phyloP scores from a whole-genome alignment of 2,329 filamentous ascomycete species.

The Cylindrodendrum hubeiense region DNA sequence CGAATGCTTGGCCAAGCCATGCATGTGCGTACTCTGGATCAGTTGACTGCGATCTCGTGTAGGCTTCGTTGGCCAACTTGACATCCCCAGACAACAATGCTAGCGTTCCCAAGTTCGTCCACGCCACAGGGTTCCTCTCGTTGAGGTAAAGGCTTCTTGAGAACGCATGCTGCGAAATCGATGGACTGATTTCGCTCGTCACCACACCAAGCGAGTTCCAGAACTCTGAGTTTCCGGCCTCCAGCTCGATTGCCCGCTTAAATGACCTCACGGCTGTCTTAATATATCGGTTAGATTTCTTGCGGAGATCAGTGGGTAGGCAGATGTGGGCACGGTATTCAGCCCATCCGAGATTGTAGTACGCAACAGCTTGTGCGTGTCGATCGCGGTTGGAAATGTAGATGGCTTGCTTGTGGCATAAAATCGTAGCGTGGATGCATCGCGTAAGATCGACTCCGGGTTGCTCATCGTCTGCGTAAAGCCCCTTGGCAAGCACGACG shows the following conservation, averaged over 20 bases:
- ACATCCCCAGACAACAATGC: constrained; percentile 87
- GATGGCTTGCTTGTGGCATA: constrained; percentile 90
- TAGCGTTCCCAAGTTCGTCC: constrained; percentile 91
- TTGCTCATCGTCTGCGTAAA: constrained; percentile 61
- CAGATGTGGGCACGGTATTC: constrained; percentile 85
- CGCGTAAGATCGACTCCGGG: constrained; percentile 65
- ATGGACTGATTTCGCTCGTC: constrained; percentile 86
- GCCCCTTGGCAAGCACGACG: constrained; percentile 58
- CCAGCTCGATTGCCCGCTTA: constrained; percentile 94
- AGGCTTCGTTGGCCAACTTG: constrained; percentile 89
- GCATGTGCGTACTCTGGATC: constrained; percentile 95
- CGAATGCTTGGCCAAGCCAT: constrained; percentile 92
- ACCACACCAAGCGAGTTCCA: constrained; percentile 97
- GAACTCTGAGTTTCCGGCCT: constrained; percentile 94
- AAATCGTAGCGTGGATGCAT: constrained; percentile 78
- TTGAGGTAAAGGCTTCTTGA: constrained; percentile 93
- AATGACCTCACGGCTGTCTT: constrained; percentile 90
- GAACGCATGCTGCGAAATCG: constrained; percentile 93
- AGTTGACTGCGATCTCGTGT: constrained; percentile 90
- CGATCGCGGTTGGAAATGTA: constrained; percentile 77
- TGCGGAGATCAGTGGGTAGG: constrained; percentile 64
- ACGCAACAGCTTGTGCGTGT: constrained; percentile 93
- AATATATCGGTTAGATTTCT: constrained; percentile 75
- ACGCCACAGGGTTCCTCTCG: constrained; percentile 84
- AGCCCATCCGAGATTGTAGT: constrained; percentile 97